Evolutionary conservation across 768 basidiomycete species (phyloP).

Genomic region (Megacollybia marginata): DNA sequence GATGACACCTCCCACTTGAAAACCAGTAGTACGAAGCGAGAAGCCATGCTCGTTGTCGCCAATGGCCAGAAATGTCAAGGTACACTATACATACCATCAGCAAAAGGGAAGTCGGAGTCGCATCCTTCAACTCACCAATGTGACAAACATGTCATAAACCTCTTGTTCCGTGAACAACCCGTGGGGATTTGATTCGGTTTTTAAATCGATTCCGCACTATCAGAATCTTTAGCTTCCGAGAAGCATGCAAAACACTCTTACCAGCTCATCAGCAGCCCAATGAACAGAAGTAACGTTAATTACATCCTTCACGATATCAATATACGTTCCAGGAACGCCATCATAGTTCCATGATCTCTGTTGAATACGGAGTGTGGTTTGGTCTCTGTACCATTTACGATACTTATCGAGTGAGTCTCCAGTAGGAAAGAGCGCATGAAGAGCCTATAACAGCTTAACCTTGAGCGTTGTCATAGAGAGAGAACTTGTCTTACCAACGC

Average conservation of each 20-base stretch:
- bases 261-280: slow-evolving; percentile 54
- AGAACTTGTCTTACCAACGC: slow-evolving; percentile 8
- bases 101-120: too few species aligned
- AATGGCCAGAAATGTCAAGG: slow-evolving; percentile 10
- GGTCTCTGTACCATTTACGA: too few species aligned
- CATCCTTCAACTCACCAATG: too few species aligned
- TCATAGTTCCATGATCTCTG: too few species aligned
- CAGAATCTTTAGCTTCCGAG: neutral
- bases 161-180: too few species aligned
- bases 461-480: neutral
- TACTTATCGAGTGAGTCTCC: slow-evolving; percentile 48
- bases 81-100: too few species aligned
- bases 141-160: slow-evolving; percentile 35
- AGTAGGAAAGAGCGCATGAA: slow-evolving; percentile 30
- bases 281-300: slow-evolving; percentile 54
- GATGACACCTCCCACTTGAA: slow-evolving; percentile 11
- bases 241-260: slow-evolving; percentile 16
- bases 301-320: slow-evolving; percentile 62
- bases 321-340: too few species aligned
- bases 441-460: slow-evolving; percentile 6
- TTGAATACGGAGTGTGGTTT: too few species aligned
- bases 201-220: slow-evolving; percentile 37
- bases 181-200: slow-evolving; percentile 39
- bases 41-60: slow-evolving; percentile 11
- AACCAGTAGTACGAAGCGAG: slow-evolving; percentile 7